Evolutionary conservation across 2,329 filamentous ascomycete genomes (phyloP), one percentile per base, ranked within the genome.

Genomic region (Curvularia sp.): DNA sequence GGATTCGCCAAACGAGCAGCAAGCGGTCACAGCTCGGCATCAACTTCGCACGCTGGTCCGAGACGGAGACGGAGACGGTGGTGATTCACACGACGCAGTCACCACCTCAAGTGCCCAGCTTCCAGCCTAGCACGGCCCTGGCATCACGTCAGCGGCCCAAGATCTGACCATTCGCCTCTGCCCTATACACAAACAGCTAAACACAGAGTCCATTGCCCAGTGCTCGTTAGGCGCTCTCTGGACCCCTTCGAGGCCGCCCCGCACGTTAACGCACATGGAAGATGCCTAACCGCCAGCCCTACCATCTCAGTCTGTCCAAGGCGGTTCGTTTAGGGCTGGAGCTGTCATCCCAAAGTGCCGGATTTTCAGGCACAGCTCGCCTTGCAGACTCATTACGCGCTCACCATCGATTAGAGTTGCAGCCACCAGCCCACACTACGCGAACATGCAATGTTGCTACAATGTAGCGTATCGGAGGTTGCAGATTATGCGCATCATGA

Each of bases 211-310:
- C 62, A 65, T 45, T 54, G 46, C 25, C 45, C 43, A 45, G 48
- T 54, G 56, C 55, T 45, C 19, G 43, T 60, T 69, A 73, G 68
- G 68, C 68, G 71, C 71, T 64, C 64, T 64, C 49, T 52, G 70
- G 63, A 71, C 73, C 64, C 54, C 55, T 60, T 63, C 25, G 54
- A 45, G 66, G 57, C 67, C 53, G 34, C 54, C 59, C 60, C 57
- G 48, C 53, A 61, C 50, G 56, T 62, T 49, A 58, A 50, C 56
- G 34, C 51, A 51, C 55, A 45, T 53, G 53, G 54, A 53, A 43
- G 58, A 57, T 66, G 61, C 63, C 53, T 67, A 73, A 67, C 68
- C 72, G 70, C 72, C 68, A 69, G 65, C 68, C 69, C 65, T 71
- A 67, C 61, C 36, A 53, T 60, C 47, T 47, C 51, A 57, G 41